Conservation (phyloP, 192 early-diverging fungal genomes). For the Coemansia sp. region DNA sequence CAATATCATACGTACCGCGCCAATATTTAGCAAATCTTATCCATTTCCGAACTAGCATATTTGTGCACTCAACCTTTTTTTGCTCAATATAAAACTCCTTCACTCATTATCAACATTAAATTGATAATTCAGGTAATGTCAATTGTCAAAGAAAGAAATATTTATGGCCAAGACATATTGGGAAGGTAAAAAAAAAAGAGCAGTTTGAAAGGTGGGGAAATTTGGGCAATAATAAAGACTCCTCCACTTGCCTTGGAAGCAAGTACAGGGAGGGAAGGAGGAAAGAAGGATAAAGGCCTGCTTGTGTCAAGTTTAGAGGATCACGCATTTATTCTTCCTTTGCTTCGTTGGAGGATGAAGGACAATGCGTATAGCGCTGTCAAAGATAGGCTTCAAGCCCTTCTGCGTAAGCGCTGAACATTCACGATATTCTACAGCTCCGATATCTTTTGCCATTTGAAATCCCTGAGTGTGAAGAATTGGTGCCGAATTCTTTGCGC, state of each 20-base stretch:
- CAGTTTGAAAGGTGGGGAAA: constrained; percentile 1
- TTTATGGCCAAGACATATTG: constrained; percentile 9
- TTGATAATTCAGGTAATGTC: not conserved
- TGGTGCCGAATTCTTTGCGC: constrained; percentile 81
- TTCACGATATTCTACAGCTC: constrained; percentile 91
- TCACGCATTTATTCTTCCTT: constrained; percentile 68
- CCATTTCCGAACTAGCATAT: not conserved
- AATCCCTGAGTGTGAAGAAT: constrained; percentile 87
- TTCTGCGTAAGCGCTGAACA: constrained; percentile 98
- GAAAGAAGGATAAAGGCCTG: no score
- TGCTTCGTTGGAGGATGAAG: constrained; percentile 67
- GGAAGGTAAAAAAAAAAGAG: constrained; percentile 10
- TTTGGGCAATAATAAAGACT: not conserved
- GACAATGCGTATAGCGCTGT: constrained; percentile 95
- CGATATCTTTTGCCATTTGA: constrained; percentile 86
- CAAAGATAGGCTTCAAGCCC: constrained; percentile 97
- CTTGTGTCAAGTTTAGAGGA: constrained; percentile 59
- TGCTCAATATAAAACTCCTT: no score
- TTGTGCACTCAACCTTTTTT: not conserved
- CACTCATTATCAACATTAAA: constrained; percentile 2
- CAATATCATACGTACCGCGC: constrained; percentile 27
- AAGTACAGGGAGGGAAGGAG: no score
- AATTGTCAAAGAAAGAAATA: constrained; percentile 14
- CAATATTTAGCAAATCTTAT: constrained; percentile 23
- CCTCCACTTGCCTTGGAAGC: no score